Percentiles rank a stretch among this genome's conserved stretches.
phyloP scores from a whole-genome alignment of 352 stramenopile species.

The Pythium aquatile region DNA sequence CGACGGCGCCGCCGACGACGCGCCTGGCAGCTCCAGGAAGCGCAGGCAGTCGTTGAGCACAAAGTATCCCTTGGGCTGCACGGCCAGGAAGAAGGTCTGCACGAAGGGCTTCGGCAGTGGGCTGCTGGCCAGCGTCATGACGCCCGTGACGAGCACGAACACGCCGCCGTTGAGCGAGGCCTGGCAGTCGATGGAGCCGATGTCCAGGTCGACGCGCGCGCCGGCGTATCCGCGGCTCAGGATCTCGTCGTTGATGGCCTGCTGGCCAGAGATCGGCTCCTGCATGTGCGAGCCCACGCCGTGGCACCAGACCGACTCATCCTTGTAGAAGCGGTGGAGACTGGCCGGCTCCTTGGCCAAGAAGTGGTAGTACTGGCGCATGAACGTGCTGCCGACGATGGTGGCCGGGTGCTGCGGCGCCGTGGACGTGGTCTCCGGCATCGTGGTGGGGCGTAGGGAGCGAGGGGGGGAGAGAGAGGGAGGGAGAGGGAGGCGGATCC shows the following conservation, averaged over 20 bases:
- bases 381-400: slow-evolving; percentile 80
- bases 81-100: slow-evolving; percentile 86
- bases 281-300: slow-evolving; percentile 80
- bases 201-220: slow-evolving; percentile 77
- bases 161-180: slow-evolving; percentile 65
- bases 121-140: slow-evolving; percentile 72
- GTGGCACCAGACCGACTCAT: slow-evolving; percentile 80
- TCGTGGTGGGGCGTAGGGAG: slow-evolving; percentile 10
- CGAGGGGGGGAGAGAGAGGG: slow-evolving; percentile 10
- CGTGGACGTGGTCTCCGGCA: slow-evolving; percentile 43
- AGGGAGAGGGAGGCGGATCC: slow-evolving; percentile 11
- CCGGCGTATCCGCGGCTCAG: slow-evolving; percentile 71
- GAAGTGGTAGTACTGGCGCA: slow-evolving; percentile 90
- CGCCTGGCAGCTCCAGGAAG: slow-evolving; percentile 69
- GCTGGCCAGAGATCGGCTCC: slow-evolving; percentile 70
- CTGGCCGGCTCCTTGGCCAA: slow-evolving; percentile 81
- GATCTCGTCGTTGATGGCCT: slow-evolving; percentile 84
- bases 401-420: slow-evolving; percentile 55
- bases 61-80: slow-evolving; percentile 88
- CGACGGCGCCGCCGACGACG: slow-evolving; percentile 21
- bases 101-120: slow-evolving; percentile 72
- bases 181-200: slow-evolving; percentile 86
- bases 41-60: slow-evolving; percentile 86
- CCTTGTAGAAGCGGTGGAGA: slow-evolving; percentile 89
- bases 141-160: slow-evolving; percentile 82